These are phyloP conservation scores for Populus deltoides DNA, from an alignment of 345 rosid genomes.

Conservation along the genomic window DNA sequence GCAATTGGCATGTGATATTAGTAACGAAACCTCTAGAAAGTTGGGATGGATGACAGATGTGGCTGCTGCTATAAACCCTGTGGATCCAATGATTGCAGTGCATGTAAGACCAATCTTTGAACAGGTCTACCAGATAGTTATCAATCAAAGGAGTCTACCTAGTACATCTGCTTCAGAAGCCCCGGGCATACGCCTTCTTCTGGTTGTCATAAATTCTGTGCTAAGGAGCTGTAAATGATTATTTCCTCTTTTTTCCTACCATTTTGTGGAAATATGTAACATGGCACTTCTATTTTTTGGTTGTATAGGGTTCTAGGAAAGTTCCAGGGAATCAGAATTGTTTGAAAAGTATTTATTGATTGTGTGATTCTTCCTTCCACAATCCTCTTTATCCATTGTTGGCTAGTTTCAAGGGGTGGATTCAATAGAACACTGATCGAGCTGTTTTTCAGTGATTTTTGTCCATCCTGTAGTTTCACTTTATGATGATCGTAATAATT, in stretches of 20 bases:
- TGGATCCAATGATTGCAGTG: conserved; percentile 28
- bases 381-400: neutral
- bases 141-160: conserved; percentile 20
- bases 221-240: conserved; percentile 26
- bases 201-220: conserved; percentile 22
- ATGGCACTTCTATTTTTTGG: conserved; percentile 13
- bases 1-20: conserved; percentile 27
- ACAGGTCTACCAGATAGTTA: conserved; percentile 23
- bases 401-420: neutral
- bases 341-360: conserved; percentile 13
- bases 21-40: conserved; percentile 14
- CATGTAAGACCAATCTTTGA: conserved; percentile 30
- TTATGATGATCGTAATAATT: neutral
- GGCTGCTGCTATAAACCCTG: conserved; percentile 27
- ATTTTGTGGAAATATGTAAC: conserved; percentile 35
- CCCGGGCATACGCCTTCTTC: conserved; percentile 18
- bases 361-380: neutral
- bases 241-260: neutral
- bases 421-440: neutral
- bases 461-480: neutral
- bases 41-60: conserved; percentile 32
- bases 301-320: conserved; percentile 36
- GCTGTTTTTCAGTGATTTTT: neutral
- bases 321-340: conserved; percentile 8
- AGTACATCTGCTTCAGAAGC: conserved; percentile 9